phyloP scores from a whole-genome alignment of 495 filamentous ascomycete genomes.

The Baudoinia panamericana region DNA sequence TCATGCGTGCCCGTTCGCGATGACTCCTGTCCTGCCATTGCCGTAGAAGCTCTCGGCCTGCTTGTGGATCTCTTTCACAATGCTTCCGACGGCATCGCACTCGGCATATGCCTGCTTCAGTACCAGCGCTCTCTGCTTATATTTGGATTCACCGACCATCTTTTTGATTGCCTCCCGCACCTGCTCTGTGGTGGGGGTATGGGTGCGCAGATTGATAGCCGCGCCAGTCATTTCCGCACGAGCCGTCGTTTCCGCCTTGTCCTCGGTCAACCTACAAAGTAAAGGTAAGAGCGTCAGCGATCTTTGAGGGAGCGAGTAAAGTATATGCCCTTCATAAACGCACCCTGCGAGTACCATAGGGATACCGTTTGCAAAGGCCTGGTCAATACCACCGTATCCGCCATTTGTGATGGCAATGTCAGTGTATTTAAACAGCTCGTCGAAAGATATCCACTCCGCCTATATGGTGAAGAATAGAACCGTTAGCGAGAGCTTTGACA shows the following conservation, averaged over 20 bases:
- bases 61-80: no score
- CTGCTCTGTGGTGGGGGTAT: neutral
- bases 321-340: no score
- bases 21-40: no score
- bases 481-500: no score
- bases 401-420: constrained; percentile 6
- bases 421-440: constrained; percentile 7
- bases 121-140: neutral
- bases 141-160: constrained; percentile 1
- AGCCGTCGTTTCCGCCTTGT: constrained; percentile 1
- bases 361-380: neutral
- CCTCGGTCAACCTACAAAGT: constrained; percentile 1
- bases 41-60: no score
- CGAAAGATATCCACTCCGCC: constrained; percentile 2
- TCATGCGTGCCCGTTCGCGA: no score
- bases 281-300: no score
- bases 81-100: constrained; percentile 1
- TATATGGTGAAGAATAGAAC: no score
- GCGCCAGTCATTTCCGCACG: constrained; percentile 1
- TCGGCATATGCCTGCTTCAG: constrained; percentile 1
- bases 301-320: no score
- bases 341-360: constrained; percentile 7
- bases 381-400: constrained; percentile 3
- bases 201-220: constrained; percentile 1
- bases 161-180: neutral